Evolutionary conservation across 2,329 filamentous ascomycete genomes (phyloP).

Genomic region (Diaporthe vaccinii): DNA sequence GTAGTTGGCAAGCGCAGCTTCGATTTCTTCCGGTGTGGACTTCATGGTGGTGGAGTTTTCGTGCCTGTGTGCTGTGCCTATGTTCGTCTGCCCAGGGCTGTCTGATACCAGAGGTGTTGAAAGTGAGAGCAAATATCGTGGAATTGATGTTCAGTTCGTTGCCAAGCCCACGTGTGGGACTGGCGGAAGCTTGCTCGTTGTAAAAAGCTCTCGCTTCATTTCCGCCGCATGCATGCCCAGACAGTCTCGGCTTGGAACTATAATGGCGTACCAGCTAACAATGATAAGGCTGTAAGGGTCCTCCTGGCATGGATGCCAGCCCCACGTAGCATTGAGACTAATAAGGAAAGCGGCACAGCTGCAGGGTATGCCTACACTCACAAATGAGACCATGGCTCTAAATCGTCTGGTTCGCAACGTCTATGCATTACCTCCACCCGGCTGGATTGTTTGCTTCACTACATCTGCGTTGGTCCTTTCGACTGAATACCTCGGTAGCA

Average conservation of each 20-base stretch:
- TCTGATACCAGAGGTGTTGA: not conserved
- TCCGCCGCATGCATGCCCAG: not conserved
- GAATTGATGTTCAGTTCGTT: not conserved
- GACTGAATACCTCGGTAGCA: too few relatives aligned
- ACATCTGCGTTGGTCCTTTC: too few relatives aligned
- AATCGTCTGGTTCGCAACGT: not conserved
- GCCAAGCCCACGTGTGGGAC: not conserved
- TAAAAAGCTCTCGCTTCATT: slow-evolving; percentile 1
- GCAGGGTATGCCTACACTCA: not conserved
- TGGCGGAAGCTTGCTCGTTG: not conserved
- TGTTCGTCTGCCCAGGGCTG: not conserved
- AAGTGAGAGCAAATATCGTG: not conserved
- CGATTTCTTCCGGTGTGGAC: not conserved
- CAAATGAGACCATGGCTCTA: not conserved
- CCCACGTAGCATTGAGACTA: not conserved
- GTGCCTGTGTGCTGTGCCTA: not conserved
- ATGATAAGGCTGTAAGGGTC: not conserved
- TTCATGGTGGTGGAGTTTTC: not conserved
- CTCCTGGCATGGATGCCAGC: not conserved
- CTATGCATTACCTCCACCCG: not conserved
- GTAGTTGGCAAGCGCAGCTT: not conserved
- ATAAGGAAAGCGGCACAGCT: not conserved
- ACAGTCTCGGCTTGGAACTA: not conserved
- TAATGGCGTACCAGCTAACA: not conserved
- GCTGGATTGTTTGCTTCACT: too few relatives aligned